These are phyloP conservation scores for Cladorrhinum sp. DNA, from an alignment of 2,329 filamentous ascomycete species.

Conservation along the genomic window DNA sequence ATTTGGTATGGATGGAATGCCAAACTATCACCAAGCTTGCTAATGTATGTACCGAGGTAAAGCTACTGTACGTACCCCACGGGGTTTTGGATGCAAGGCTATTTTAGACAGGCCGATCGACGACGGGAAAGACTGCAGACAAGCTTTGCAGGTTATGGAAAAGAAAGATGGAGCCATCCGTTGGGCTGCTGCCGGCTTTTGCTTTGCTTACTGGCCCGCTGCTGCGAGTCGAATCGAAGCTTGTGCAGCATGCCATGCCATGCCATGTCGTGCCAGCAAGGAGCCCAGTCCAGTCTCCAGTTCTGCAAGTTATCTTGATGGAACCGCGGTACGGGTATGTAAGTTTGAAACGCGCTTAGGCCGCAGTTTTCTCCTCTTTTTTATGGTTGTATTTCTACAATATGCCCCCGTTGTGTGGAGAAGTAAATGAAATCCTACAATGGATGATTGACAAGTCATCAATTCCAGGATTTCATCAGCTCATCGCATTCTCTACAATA, in stretches of 20 bases:
- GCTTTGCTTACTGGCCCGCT: no score
- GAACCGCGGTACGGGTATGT: not conserved
- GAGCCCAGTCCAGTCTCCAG: not conserved
- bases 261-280: not conserved
- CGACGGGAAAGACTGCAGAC: no score
- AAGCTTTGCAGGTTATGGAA: not conserved
- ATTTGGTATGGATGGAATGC: not conserved
- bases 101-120: not conserved
- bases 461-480: not conserved
- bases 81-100: not conserved
- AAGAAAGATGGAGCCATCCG: not conserved
- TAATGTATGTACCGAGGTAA: not conserved
- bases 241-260: not conserved
- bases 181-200: no score
- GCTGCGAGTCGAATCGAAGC: not conserved
- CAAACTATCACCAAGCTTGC: not conserved
- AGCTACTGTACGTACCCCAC: not conserved
- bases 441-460: not conserved
- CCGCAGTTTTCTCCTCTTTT: not conserved
- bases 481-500: not conserved
- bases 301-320: not conserved
- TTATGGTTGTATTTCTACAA: not conserved
- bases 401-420: not conserved
- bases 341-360: conserved; percentile 12
- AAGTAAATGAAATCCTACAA: not conserved